phyloP scores from a whole-genome alignment of 345 rosid genomes.

The Eutrema yunnanense region DNA sequence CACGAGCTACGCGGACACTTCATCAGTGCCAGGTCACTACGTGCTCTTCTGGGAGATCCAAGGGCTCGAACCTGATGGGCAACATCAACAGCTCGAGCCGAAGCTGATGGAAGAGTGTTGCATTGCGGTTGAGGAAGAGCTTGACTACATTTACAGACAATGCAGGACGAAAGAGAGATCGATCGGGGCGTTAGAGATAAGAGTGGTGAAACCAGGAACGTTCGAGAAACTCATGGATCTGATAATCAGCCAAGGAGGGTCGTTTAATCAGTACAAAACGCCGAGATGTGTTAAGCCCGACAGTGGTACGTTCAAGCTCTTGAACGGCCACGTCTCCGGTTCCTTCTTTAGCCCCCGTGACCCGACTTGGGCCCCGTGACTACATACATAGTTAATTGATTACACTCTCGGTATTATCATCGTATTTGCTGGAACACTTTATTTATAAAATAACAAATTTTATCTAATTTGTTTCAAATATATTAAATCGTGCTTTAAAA shows the following conservation, averaged over 20 bases:
- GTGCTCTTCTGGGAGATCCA: constrained; percentile 86
- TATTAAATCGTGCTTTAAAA: no score
- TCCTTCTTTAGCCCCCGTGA: constrained; percentile 53
- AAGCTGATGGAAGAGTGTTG: constrained; percentile 69
- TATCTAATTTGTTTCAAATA: no score
- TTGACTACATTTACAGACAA: constrained; percentile 76
- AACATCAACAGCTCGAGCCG: constrained; percentile 31
- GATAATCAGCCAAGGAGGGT: constrained; percentile 72
- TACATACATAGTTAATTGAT: no score
- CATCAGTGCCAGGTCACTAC: constrained; percentile 81
- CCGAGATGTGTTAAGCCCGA: constrained; percentile 76
- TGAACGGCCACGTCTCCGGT: constrained; percentile 53
- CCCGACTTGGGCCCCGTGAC: no score
- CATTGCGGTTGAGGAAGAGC: constrained; percentile 58
- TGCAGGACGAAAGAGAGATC: constrained; percentile 82
- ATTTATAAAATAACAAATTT: no score
- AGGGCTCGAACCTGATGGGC: not conserved
- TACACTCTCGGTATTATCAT: no score
- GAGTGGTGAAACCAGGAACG: constrained; percentile 60
- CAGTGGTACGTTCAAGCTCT: constrained; percentile 41
- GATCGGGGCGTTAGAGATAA: constrained; percentile 72
- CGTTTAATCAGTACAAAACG: constrained; percentile 88
- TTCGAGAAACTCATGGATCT: constrained; percentile 85
- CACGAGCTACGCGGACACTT: constrained; percentile 74
- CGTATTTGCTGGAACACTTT: no score